A percentile compares a stretch with the other conserved stretches of the same genome.
Evolutionary conservation across 306 rosid species (phyloP).

Genomic region (Luffa aegyptiaca): DNA sequence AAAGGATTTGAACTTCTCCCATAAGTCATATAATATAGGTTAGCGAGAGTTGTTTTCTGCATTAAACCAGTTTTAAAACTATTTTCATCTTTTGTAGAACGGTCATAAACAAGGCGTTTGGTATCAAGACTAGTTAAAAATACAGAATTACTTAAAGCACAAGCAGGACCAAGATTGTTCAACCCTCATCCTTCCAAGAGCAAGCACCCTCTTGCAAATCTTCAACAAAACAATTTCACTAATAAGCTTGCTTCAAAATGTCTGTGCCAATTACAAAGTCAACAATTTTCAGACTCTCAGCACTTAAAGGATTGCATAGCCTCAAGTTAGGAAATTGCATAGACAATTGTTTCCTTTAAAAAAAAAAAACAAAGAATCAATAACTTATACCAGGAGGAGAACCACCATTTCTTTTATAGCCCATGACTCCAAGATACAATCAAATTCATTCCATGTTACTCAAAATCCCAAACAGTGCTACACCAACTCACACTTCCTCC

Average conservation of each 20-base stretch:
- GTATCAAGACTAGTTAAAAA: neutral
- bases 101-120: neutral
- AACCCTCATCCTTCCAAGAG: neutral
- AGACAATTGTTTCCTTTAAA: too few relatives aligned
- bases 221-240: too few relatives aligned
- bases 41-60: neutral
- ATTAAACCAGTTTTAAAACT: neutral
- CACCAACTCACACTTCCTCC: too few relatives aligned
- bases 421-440: neutral
- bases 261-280: neutral
- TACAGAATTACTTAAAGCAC: neutral
- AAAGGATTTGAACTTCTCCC: constrained; percentile 10
- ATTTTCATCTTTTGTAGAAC: neutral
- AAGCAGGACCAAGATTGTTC: neutral
- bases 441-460: neutral
- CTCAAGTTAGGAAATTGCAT: too few relatives aligned
- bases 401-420: neutral
- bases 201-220: neutral
- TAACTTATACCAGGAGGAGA: neutral
- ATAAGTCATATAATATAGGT: constrained; percentile 2
- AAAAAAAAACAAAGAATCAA: too few relatives aligned
- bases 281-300: neutral
- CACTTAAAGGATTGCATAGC: neutral
- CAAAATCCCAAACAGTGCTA: neutral
- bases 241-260: neutral